phyloP scores from a whole-genome alignment of 2,329 filamentous ascomycete species.

The Laburnicola sp. region DNA sequence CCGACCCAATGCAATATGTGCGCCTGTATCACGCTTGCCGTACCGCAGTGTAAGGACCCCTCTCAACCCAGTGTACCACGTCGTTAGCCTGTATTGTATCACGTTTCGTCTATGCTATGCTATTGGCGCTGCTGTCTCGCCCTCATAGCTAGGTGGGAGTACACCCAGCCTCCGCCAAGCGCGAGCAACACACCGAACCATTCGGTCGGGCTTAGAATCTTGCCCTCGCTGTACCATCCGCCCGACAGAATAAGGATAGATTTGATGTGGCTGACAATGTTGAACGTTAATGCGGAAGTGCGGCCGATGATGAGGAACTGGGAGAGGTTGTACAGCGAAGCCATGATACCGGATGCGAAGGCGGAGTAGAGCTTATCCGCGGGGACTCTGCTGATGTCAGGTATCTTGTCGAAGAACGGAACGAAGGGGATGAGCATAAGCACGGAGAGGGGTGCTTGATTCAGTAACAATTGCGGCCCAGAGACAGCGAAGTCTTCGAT shows the following conservation, averaged over 20 bases:
- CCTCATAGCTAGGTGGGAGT: conserved; percentile 48
- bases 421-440: conserved; percentile 49
- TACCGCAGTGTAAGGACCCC: not conserved
- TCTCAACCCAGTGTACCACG: too few relatives aligned
- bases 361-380: conserved; percentile 47
- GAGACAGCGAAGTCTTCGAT: conserved; percentile 52
- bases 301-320: conserved; percentile 50
- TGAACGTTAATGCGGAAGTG: conserved; percentile 47
- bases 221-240: conserved; percentile 52
- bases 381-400: conserved; percentile 43
- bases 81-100: too few relatives aligned
- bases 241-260: conserved; percentile 52
- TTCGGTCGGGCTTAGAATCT: conserved; percentile 46
- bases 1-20: conserved; percentile 2
- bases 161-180: conserved; percentile 51
- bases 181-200: conserved; percentile 50
- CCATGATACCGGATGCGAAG: conserved; percentile 49
- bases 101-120: not conserved
- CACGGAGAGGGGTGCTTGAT: conserved; percentile 52
- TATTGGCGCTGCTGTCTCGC: conserved; percentile 40
- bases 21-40: not conserved
- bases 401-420: conserved; percentile 50
- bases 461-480: conserved; percentile 50
- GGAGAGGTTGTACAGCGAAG: conserved; percentile 47
- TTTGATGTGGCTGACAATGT: conserved; percentile 50